These are phyloP conservation scores for Orbilia blumenaviensis DNA, from an alignment of 2,329 filamentous ascomycete genomes.

Conservation along the genomic window DNA sequence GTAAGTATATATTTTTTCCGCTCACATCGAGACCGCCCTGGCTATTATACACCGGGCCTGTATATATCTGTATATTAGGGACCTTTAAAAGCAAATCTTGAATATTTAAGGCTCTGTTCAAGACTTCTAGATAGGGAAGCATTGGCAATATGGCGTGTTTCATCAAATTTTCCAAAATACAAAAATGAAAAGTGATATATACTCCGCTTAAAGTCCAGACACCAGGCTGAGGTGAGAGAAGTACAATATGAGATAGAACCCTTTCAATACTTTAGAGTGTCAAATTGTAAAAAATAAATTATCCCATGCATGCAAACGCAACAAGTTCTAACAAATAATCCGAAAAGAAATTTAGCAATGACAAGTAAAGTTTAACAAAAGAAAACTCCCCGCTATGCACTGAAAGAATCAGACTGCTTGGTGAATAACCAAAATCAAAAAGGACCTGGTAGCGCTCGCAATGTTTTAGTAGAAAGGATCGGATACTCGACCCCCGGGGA, in stretches of 20 bases:
- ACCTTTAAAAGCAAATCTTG: background rate
- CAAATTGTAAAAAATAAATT: background rate
- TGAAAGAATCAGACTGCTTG: background rate
- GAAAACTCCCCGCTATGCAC: constrained; percentile 51
- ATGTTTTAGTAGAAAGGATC: background rate
- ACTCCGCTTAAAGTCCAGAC: background rate
- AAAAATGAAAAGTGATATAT: background rate
- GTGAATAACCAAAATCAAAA: background rate
- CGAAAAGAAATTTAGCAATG: background rate
- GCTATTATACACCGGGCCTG: background rate
- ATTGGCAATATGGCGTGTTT: background rate
- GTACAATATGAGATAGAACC: background rate
- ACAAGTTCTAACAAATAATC: background rate
- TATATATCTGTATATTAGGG: constrained; percentile 23
- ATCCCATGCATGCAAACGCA: background rate
- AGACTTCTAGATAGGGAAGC: background rate
- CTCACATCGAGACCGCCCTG: background rate
- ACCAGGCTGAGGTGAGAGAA: too few relatives aligned
- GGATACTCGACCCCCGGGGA: background rate
- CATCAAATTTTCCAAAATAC: background rate
- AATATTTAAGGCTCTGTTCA: background rate
- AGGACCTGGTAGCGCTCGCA: background rate
- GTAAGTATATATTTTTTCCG: constrained; percentile 10
- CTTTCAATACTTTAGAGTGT: too few relatives aligned
- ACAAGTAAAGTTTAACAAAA: too few relatives aligned